Evolutionary conservation across 495 filamentous ascomycete genomes (phyloP).

Genomic region (Aspergillus indologenus): DNA sequence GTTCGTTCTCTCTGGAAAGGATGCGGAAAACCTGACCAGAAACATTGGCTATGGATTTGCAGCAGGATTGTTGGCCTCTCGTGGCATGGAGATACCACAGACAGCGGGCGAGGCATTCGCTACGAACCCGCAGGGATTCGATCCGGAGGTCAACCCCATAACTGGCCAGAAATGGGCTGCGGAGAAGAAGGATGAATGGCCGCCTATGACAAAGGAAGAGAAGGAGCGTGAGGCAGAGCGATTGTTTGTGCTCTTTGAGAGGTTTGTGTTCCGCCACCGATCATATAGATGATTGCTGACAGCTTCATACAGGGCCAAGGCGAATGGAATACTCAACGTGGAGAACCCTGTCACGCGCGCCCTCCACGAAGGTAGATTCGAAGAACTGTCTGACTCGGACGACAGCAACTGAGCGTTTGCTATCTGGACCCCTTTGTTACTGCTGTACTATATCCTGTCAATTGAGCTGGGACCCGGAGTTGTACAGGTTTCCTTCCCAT

Average conservation of each 20-base stretch:
- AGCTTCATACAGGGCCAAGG: conserved; percentile 59
- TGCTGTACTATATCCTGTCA: neutral
- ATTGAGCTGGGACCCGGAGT: neutral
- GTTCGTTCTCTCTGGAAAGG: conserved; percentile 80
- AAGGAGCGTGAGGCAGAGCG: conserved; percentile 91
- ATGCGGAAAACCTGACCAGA: conserved; percentile 66
- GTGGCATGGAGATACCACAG: conserved; percentile 72
- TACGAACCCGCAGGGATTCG: conserved; percentile 33
- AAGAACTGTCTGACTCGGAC: conserved; percentile 57
- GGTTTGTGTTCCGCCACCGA: conserved; percentile 46
- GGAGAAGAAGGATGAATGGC: conserved; percentile 55
- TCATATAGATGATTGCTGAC: neutral
- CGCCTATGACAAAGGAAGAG: conserved; percentile 85
- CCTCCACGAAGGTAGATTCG: conserved; percentile 70
- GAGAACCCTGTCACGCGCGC: conserved; percentile 83
- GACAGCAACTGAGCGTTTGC: conserved; percentile 34
- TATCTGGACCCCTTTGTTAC: neutral
- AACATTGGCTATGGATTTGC: conserved; percentile 93
- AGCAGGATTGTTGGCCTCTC: conserved; percentile 80
- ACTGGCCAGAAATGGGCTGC: conserved; percentile 80
- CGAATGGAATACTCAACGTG: conserved; percentile 77
- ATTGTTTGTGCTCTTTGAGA: conserved; percentile 92
- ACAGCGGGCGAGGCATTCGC: conserved; percentile 58
- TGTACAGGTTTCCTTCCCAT: neutral
- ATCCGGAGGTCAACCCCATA: conserved; percentile 69